Evolutionary conservation across 2,329 filamentous ascomycete species (phyloP).

Genomic region (Aureobasidium zeae): DNA sequence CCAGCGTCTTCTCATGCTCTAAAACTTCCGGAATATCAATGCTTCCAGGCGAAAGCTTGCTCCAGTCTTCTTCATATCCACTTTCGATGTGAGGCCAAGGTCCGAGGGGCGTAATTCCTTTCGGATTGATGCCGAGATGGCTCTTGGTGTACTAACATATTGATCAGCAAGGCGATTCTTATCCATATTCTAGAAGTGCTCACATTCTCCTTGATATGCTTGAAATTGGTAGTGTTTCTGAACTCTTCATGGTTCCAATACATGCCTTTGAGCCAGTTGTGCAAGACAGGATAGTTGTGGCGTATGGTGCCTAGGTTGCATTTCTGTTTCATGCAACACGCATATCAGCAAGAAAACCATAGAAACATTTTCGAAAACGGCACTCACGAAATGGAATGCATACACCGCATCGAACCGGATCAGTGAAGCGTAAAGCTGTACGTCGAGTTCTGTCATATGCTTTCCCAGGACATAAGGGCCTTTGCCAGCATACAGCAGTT

Average conservation of each 20-base stretch:
- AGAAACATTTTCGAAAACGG: background rate
- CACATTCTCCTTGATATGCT: constrained; percentile 58
- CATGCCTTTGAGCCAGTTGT: constrained; percentile 52
- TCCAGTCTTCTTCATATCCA: constrained; percentile 42
- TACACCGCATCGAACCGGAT: constrained; percentile 54
- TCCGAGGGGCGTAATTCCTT: constrained; percentile 53
- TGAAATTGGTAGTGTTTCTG: constrained; percentile 53
- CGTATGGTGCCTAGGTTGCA: constrained; percentile 54
- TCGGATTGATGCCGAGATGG: constrained; percentile 51
- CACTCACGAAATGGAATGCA: constrained; percentile 48
- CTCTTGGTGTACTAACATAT: constrained; percentile 44
- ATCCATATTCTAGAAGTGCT: no score
- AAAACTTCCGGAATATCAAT: constrained; percentile 37
- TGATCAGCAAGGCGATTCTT: constrained; percentile 1
- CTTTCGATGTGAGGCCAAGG: constrained; percentile 51
- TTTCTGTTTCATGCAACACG: constrained; percentile 38
- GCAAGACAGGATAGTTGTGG: constrained; percentile 48
- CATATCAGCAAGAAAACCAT: no score
- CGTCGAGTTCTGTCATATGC: constrained; percentile 50
- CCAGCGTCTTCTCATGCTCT: constrained; percentile 25
- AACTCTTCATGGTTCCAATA: constrained; percentile 49
- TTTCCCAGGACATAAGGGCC: constrained; percentile 50
- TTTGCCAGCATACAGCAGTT: constrained; percentile 35
- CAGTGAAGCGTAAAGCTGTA: constrained; percentile 48
- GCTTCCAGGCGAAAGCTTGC: constrained; percentile 39